phyloP scores from a whole-genome alignment of 1,139 yeast genomes.

The Pneumocystis jirovecii region DNA sequence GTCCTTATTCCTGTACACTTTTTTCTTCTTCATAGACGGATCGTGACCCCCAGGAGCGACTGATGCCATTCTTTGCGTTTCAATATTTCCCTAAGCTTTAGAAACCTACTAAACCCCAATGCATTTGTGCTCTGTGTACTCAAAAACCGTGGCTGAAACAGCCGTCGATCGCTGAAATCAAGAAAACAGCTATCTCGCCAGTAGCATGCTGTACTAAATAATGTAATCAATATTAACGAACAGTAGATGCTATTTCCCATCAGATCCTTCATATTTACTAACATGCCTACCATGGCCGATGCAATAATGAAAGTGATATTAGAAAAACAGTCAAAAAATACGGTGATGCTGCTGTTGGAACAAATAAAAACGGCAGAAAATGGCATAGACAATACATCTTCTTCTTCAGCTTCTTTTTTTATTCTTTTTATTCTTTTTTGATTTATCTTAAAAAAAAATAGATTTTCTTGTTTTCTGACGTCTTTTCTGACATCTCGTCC shows the following conservation, averaged over 20 bases:
- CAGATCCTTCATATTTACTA: background rate
- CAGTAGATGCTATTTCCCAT: background rate
- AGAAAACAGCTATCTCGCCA: background rate
- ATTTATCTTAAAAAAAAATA: background rate
- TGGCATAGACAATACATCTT: background rate
- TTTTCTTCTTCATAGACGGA: background rate
- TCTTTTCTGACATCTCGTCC: background rate
- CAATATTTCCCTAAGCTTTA: background rate
- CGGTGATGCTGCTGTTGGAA: background rate
- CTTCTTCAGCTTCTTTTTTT: background rate
- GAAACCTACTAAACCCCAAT: background rate
- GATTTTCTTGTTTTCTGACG: background rate
- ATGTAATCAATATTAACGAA: background rate
- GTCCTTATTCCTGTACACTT: background rate
- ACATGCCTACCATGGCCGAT: background rate
- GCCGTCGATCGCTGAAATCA: background rate
- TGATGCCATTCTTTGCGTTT: background rate
- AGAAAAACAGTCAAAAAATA: background rate
- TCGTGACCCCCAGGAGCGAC: background rate
- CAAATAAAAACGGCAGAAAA: background rate
- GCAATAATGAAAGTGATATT: background rate
- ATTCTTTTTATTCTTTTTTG: background rate
- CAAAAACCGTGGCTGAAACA: background rate
- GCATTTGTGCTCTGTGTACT: background rate
- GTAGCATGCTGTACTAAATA: background rate